Conservation (phyloP, 148 eudicot species). For the Fallopia convolvulus region DNA sequence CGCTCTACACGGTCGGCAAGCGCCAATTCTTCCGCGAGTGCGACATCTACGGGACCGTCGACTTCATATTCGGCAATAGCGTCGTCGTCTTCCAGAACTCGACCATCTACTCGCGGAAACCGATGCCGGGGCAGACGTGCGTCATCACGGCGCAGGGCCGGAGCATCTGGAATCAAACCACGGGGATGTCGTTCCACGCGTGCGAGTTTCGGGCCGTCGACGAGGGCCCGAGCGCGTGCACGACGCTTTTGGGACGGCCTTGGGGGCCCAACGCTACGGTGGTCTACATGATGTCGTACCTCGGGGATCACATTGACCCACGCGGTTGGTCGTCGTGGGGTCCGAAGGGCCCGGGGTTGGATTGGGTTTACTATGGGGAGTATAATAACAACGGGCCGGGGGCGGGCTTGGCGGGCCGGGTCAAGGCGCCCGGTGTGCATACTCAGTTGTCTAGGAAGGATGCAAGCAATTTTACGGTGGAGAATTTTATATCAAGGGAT, state of each 20-base stretch:
- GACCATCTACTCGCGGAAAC: conserved; percentile 25
- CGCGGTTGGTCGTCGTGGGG: conserved; percentile 40
- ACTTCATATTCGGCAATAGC: conserved; percentile 37
- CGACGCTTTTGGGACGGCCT: conserved; percentile 34
- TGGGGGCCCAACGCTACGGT: conserved; percentile 27
- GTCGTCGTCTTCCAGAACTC: conserved; percentile 37
- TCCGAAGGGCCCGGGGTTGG: conserved; percentile 4
- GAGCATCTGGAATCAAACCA: neutral
- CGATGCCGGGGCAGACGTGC: conserved; percentile 20
- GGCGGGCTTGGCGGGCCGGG: conserved; percentile 16
- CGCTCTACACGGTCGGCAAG: conserved; percentile 28
- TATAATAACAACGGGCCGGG: conserved; percentile 34
- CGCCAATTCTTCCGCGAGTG: conserved; percentile 38
- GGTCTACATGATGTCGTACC: conserved; percentile 27
- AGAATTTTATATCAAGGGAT: conserved; percentile 21
- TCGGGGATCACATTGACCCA: conserved; percentile 29
- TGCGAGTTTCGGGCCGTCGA: conserved; percentile 21
- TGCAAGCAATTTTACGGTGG: conserved; percentile 28
- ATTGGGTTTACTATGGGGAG: conserved; percentile 33
- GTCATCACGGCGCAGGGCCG: conserved; percentile 34
- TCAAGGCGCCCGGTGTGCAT: conserved; percentile 24
- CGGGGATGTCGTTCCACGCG: conserved; percentile 35
- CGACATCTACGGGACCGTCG: conserved; percentile 35
- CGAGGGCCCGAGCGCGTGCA: conserved; percentile 14
- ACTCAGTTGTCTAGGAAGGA: conserved; percentile 7